Evolutionary conservation across 345 rosid species (phyloP), one percentile per base, ranked within the genome.

Genomic region (Syzygium aromaticum): DNA sequence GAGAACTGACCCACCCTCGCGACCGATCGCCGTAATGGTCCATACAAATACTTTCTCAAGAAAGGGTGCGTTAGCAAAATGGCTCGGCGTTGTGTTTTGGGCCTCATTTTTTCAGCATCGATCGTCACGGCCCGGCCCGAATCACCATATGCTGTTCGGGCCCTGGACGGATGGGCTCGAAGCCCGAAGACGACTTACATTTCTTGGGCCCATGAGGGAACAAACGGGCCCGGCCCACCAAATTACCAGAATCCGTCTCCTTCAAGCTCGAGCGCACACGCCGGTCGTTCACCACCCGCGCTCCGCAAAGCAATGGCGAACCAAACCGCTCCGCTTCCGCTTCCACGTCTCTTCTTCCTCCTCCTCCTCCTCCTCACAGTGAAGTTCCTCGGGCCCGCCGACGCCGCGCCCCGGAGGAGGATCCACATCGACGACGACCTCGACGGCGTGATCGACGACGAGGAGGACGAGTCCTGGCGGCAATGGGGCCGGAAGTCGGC

Each of bases 401-500:
- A 88, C 73, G 96, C 94, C 51, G 94, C 92, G 73, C 89, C 94
- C 90, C 91, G 95, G 56, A 91, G 91, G 91, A 84, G 91, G 91
- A 84, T 98, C 89, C 96, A 95, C 92, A 91, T 97, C 87, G 77
- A 95, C 85, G 99, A 98, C 89, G 98, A 98, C 89, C 97, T 98
- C 57, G 94, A 95, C 77, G 98, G 95, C 92, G 94, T 98, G 3
- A 88, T 95, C 33, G 98, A 98, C 90, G 95, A 93, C 13, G 99
- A 96, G 90, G 99, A 98, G 93, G 99, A 98, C 89, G 99, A 96
- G 8, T 90, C 90, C 63, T 98, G 99, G 99, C 95, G 93, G 89
- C 94, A 92, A 82, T 98, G 99, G 99, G 99, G 99, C 21, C 92
- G 91, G 88, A 92, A 87, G 88, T 86, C 94, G 54, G 14, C 88